Evolutionary conservation across 352 stramenopile genomes (phyloP), one percentile per base, ranked within the genome.

Genomic region (Globisporangium cederbergense): DNA sequence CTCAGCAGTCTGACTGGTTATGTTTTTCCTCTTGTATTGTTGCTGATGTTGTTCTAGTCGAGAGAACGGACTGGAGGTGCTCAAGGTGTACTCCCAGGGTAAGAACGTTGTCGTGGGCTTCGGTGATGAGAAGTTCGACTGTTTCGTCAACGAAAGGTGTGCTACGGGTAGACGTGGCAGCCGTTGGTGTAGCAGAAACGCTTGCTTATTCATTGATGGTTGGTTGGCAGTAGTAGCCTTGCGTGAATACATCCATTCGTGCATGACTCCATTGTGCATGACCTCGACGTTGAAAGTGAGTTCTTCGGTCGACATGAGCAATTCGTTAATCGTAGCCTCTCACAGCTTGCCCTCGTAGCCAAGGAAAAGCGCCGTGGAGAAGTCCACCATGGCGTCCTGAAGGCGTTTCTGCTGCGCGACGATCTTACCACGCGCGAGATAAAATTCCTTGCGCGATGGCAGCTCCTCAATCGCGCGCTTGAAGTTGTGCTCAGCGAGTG

Each of bases 361-460:
- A 16, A 93, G 72, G 59, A 80, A 77, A 25, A 93, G 71, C 14
- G 81, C 84, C 0, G 82, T 89, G 14, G 82, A 88, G 65, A 90
- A 93, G 56, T 93, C 79, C 34, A 91, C 79, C 82, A 93, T 90
- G 3, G 84, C 82, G 56, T 91, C 84, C 46, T 91, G 82, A 51
- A 91, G 63, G 3, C 80, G 80, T 68, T 90, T 90, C 43, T 90
- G 84, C 52, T 86, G 66, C 36, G 84, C 78, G 45, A 91, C 75
- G 47, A 93, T 78, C 64, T 88, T 87, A 42, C 80, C 84, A 3
- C 81, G 68, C 13, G 77, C 75, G 18, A 91, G 57, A 49, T 90
- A 93, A 59, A 86, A 91, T 56, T 86, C 80, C 47, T 85, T 79
- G 10, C 70, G 70, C n/a, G 80, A 89, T 30, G 84, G 84, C 13